Conservation (phyloP, 352 stramenopile species). For the Elongisporangium undulatum region DNA sequence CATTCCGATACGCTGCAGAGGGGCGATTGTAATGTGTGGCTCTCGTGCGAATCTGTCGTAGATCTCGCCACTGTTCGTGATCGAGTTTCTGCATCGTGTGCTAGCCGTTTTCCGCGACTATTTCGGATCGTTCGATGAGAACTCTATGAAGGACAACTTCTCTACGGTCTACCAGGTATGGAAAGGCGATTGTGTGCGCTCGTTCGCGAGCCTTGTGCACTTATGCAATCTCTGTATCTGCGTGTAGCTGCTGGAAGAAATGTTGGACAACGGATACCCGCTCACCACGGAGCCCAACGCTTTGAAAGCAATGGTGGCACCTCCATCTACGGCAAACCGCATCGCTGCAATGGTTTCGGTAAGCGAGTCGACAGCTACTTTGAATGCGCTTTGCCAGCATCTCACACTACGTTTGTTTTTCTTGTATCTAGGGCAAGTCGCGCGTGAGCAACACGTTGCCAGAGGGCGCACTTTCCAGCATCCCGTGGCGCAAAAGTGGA, state of each 20-base stretch:
- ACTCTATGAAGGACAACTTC: conserved; percentile 98
- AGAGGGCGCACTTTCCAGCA: conserved; percentile 92
- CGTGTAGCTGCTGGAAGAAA: conserved; percentile 89
- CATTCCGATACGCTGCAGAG: neutral
- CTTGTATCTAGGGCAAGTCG: conserved; percentile 62
- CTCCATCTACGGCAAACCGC: conserved; percentile 90
- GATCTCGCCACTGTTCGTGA: conserved; percentile 86
- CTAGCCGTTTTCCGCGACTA: conserved; percentile 96
- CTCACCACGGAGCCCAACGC: conserved; percentile 97
- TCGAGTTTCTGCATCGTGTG: conserved; percentile 97
- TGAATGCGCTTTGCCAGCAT: neutral
- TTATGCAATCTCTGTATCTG: neutral
- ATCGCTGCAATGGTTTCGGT: conserved; percentile 86
- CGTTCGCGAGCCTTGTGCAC: neutral
- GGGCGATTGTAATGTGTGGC: neutral
- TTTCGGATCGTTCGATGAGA: conserved; percentile 95
- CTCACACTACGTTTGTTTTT: conserved; percentile 1
- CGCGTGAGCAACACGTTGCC: conserved; percentile 90
- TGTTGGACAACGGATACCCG: conserved; percentile 98
- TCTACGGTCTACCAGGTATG: conserved; percentile 92
- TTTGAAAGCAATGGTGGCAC: conserved; percentile 96
- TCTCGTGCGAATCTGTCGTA: conserved; percentile 12
- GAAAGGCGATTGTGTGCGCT: neutral
- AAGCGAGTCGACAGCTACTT: conserved; percentile 2
- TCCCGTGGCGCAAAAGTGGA: conserved; percentile 96